Conservation (phyloP, 306 rosid species). For the Pueraria montana region DNA sequence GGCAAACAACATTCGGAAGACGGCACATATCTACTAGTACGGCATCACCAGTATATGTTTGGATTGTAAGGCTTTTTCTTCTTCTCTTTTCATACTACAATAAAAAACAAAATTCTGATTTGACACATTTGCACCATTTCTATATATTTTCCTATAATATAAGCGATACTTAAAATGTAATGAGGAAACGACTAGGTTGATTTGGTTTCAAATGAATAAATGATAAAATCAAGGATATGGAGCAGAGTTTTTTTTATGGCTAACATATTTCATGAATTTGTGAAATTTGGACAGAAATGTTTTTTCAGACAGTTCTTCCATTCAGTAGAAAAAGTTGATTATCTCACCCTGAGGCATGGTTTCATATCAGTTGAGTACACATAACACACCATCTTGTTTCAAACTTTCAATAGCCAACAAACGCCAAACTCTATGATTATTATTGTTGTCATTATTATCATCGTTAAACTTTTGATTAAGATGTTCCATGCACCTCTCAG, state of each 20-base stretch:
- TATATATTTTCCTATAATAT: not conserved
- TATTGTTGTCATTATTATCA: not conserved
- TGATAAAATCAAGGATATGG: not conserved
- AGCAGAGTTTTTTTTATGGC: not conserved
- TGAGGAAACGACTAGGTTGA: not conserved
- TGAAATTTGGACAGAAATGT: conserved; percentile 34
- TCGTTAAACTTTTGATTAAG: not conserved
- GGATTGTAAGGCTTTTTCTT: conserved; percentile 11
- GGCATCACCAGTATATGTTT: conserved; percentile 10
- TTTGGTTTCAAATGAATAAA: conserved; percentile 8
- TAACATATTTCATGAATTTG: not conserved
- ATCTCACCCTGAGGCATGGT: conserved; percentile 42
- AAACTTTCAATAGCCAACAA: not conserved
- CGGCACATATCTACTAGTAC: conserved; percentile 22
- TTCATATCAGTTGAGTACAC: conserved; percentile 32
- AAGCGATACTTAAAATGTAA: not conserved
- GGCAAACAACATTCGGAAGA: conserved; percentile 36
- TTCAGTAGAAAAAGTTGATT: conserved; percentile 33
- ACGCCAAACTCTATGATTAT: not conserved
- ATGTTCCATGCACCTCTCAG: conserved; percentile 11
- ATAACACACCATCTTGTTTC: not conserved
- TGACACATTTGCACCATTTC: not conserved
- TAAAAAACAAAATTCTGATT: not conserved
- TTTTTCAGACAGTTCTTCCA: conserved; percentile 41
- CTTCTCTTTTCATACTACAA: not conserved